phyloP scores from a whole-genome alignment of 805 yeast species.

The Ogataea angusta region DNA sequence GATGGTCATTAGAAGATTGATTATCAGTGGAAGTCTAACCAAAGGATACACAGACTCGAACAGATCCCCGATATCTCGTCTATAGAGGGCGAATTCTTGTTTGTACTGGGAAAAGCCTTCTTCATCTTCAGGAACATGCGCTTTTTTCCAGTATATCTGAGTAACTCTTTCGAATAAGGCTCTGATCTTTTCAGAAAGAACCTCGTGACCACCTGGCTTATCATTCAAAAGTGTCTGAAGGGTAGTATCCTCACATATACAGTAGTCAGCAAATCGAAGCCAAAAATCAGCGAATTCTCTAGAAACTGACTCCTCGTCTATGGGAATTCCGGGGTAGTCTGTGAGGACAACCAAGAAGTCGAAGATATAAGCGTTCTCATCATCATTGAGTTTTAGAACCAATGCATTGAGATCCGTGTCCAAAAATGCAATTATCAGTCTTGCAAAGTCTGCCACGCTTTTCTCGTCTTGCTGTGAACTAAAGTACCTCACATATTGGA shows the following conservation, averaged over 20 bases:
- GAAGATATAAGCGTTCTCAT: conserved; percentile 39
- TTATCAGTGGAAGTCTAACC: conserved; percentile 51
- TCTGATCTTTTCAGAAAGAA: conserved; percentile 32
- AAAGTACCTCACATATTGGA: conserved; percentile 32
- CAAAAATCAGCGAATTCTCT: conserved; percentile 61
- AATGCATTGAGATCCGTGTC: conserved; percentile 45
- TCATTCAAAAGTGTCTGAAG: conserved; percentile 32
- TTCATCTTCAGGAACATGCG: conserved; percentile 43
- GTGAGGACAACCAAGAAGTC: conserved; percentile 52
- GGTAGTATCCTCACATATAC: conserved; percentile 46
- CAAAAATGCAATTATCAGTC: conserved; percentile 43
- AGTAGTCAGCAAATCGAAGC: conserved; percentile 61
- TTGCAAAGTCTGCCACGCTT: conserved; percentile 40
- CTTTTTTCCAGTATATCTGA: conserved; percentile 65
- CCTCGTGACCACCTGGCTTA: conserved; percentile 29
- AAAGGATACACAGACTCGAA: conserved; percentile 69
- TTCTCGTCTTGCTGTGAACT: conserved; percentile 35
- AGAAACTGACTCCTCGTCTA: conserved; percentile 56
- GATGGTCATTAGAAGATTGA: conserved; percentile 39
- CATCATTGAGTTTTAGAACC: conserved; percentile 37
- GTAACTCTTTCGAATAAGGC: conserved; percentile 51
- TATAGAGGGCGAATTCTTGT: conserved; percentile 62
- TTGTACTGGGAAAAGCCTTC: conserved; percentile 32
- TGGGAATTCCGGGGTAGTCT: conserved; percentile 53
- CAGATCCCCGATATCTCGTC: conserved; percentile 75